Percentiles rank a stretch among this genome's conserved stretches.
Evolutionary conservation across 768 basidiomycete genomes (phyloP).

Genomic region (Lanmaoa rubissima): DNA sequence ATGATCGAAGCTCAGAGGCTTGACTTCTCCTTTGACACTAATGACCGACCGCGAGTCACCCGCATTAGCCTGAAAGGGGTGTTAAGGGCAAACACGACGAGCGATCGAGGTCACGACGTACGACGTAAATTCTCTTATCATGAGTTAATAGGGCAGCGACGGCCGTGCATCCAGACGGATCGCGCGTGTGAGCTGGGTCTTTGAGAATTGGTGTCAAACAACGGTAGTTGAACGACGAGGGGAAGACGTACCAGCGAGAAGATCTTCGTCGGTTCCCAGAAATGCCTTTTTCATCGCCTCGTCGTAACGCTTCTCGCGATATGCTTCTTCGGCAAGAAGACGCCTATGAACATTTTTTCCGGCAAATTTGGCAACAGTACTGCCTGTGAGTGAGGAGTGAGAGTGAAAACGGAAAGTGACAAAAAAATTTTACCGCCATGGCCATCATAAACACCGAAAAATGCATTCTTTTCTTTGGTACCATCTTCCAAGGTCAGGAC

Average conservation of each 20-base stretch:
- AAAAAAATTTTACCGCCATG: slow-evolving; percentile 73
- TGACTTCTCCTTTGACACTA: slow-evolving; percentile 78
- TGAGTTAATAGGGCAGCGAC: slow-evolving; percentile 81
- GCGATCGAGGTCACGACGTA: slow-evolving; percentile 39
- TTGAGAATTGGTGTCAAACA: slow-evolving; percentile 8
- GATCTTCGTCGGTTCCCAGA: slow-evolving; percentile 91
- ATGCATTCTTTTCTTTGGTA: slow-evolving; percentile 54
- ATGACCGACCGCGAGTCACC: slow-evolving; percentile 95
- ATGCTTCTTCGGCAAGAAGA: slow-evolving; percentile 67
- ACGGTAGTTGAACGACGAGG: neutral
- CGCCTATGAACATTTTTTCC: slow-evolving; percentile 82
- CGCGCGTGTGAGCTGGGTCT: slow-evolving; percentile 86
- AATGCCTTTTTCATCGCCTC: slow-evolving; percentile 85
- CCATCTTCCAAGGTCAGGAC: slow-evolving; percentile 65
- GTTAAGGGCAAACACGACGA: neutral
- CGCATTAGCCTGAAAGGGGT: slow-evolving; percentile 80
- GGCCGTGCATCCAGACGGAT: slow-evolving; percentile 96
- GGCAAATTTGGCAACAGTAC: slow-evolving; percentile 82
- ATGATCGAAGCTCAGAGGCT: slow-evolving; percentile 91
- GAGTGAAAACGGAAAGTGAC: neutral
- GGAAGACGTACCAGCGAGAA: slow-evolving; percentile 66
- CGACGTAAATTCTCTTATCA: slow-evolving; percentile 77
- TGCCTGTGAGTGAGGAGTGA: slow-evolving; percentile 46
- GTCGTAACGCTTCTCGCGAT: slow-evolving; percentile 66
- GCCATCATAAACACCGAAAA: slow-evolving; percentile 98